Conservation (phyloP, 2,329 filamentous ascomycete species). For the Penicillium sp. region DNA sequence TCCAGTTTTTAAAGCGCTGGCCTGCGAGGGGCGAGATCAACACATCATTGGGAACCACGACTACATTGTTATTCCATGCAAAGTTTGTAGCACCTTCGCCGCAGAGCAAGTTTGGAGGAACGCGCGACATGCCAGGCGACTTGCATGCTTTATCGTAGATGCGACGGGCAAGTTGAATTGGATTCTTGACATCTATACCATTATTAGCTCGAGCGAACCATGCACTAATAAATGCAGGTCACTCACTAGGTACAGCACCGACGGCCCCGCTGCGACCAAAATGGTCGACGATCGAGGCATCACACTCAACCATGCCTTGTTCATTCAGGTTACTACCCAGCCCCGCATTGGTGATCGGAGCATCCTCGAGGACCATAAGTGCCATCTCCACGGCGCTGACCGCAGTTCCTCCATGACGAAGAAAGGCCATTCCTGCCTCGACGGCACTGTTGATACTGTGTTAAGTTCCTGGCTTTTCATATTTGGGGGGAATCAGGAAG, state of each 20-base stretch:
- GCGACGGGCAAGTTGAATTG: slow-evolving; percentile 80
- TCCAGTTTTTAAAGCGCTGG: slow-evolving; percentile 80
- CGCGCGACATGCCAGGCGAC: slow-evolving; percentile 78
- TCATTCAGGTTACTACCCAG: slow-evolving; percentile 94
- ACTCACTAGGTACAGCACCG: slow-evolving; percentile 82
- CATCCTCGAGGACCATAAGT: slow-evolving; percentile 84
- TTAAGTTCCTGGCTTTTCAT: background rate
- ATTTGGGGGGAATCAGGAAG: background rate
- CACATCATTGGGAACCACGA: slow-evolving; percentile 69
- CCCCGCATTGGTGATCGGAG: slow-evolving; percentile 94
- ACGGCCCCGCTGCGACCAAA: slow-evolving; percentile 88
- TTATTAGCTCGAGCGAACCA: slow-evolving; percentile 3
- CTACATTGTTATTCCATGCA: slow-evolving; percentile 75
- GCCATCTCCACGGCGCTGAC: slow-evolving; percentile 89
- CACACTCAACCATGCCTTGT: slow-evolving; percentile 88
- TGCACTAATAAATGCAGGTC: slow-evolving; percentile 20
- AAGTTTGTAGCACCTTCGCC: slow-evolving; percentile 85
- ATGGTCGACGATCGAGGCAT: slow-evolving; percentile 91
- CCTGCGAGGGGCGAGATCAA: slow-evolving; percentile 78
- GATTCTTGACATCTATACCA: slow-evolving; percentile 69
- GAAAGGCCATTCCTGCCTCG: slow-evolving; percentile 76
- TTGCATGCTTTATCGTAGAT: slow-evolving; percentile 76
- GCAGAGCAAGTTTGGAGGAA: slow-evolving; percentile 89
- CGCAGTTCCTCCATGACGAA: slow-evolving; percentile 76
- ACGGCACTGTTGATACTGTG: slow-evolving; percentile 63